These are phyloP conservation scores for Periconia macrospinosa DNA, from an alignment of 2,329 filamentous ascomycete genomes.

Conservation along the genomic window DNA sequence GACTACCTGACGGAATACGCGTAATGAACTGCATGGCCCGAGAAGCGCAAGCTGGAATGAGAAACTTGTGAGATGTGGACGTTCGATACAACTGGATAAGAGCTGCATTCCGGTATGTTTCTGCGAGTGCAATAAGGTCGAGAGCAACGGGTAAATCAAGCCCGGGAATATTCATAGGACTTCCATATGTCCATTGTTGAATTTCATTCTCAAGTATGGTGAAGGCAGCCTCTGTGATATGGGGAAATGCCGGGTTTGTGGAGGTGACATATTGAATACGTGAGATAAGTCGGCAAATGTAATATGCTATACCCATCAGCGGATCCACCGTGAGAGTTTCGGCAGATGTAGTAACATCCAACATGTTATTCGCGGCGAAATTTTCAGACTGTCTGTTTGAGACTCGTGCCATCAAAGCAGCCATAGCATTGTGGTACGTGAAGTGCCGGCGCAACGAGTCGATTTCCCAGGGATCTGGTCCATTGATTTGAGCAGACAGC, in stretches of 20 bases:
- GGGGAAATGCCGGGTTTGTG: slow-evolving; percentile 35
- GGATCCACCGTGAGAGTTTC: slow-evolving; percentile 36
- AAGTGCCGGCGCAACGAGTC: slow-evolving; percentile 40
- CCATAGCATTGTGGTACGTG: slow-evolving; percentile 41
- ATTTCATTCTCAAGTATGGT: slow-evolving; percentile 34
- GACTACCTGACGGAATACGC: slow-evolving; percentile 37
- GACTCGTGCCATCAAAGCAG: slow-evolving; percentile 37
- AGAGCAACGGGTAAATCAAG: slow-evolving; percentile 36
- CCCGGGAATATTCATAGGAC: slow-evolving; percentile 26
- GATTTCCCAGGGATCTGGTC: slow-evolving; percentile 31
- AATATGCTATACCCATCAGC: slow-evolving; percentile 40
- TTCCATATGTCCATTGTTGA: slow-evolving; percentile 36
- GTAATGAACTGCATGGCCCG: slow-evolving; percentile 39
- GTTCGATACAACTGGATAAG: slow-evolving; percentile 40
- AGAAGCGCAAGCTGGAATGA: slow-evolving; percentile 31
- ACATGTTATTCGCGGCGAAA: slow-evolving; percentile 22
- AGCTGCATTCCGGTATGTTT: slow-evolving; percentile 37
- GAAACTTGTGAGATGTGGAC: slow-evolving; percentile 24
- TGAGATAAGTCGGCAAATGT: slow-evolving; percentile 36
- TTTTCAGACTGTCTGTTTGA: slow-evolving; percentile 16
- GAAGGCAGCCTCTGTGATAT: slow-evolving; percentile 37
- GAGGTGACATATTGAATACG: slow-evolving; percentile 38
- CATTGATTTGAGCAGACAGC: slow-evolving; percentile 25
- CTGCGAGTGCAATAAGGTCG: slow-evolving; percentile 39
- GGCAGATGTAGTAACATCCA: slow-evolving; percentile 14